Conservation (phyloP, 345 rosid species). For the Balakata baccata region DNA sequence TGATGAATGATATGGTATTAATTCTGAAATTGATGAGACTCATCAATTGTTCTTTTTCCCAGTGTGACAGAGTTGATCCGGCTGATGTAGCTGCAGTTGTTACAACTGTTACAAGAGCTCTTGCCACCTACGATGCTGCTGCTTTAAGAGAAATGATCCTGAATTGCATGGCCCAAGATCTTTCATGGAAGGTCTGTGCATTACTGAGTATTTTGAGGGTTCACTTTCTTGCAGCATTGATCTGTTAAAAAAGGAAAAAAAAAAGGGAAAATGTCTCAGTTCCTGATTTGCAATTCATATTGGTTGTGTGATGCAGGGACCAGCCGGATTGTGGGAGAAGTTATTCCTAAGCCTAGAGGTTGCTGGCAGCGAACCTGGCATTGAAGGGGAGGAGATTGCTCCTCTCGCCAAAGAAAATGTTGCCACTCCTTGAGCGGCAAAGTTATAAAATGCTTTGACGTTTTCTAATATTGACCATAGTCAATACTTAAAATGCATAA, state of each 20-base stretch:
- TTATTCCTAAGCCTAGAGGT: slow-evolving; percentile 55
- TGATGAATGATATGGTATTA: neutral
- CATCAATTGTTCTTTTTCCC: slow-evolving; percentile 15
- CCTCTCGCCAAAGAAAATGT: slow-evolving; percentile 79
- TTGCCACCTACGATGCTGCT: slow-evolving; percentile 52
- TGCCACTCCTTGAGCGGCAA: slow-evolving; percentile 61
- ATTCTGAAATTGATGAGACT: neutral
- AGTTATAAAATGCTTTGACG: neutral
- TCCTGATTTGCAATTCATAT: neutral
- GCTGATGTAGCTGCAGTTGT: slow-evolving; percentile 71
- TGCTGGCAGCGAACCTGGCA: slow-evolving; percentile 53
- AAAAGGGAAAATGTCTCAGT: neutral
- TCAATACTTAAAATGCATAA: neutral
- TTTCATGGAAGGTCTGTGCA: slow-evolving; percentile 89
- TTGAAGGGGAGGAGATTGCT: slow-evolving; percentile 79
- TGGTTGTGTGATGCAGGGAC: slow-evolving; percentile 51
- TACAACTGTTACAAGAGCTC: slow-evolving; percentile 52
- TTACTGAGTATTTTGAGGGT: neutral
- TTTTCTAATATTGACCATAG: neutral
- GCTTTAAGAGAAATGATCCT: slow-evolving; percentile 68
- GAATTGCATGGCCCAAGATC: slow-evolving; percentile 87
- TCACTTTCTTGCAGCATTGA: neutral
- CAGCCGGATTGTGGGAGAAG: slow-evolving; percentile 74
- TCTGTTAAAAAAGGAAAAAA: neutral
- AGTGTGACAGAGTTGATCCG: slow-evolving; percentile 81